phyloP scores from a whole-genome alignment of 2,329 filamentous ascomycete genomes.

The Rhynchosporium graminicola region DNA sequence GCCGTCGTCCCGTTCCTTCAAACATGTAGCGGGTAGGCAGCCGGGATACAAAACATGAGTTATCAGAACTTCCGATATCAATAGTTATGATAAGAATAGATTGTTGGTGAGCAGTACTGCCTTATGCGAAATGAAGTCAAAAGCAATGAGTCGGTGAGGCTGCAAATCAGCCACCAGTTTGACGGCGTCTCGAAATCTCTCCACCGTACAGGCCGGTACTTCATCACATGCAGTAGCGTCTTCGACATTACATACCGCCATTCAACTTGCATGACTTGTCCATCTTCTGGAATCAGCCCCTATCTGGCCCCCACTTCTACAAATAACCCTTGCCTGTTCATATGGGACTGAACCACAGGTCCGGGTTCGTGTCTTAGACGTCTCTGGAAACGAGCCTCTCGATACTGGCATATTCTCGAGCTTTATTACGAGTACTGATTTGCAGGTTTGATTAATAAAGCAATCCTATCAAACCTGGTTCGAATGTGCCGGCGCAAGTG shows the following conservation, averaged over 20 bases:
- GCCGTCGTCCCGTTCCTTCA: too few relatives aligned
- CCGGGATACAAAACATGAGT: too few relatives aligned
- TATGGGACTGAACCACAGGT: conserved; percentile 2
- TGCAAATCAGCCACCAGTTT: conserved; percentile 1
- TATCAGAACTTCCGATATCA: too few relatives aligned
- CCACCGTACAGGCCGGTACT: background rate
- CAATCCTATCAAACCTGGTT: background rate
- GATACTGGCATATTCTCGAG: too few relatives aligned
- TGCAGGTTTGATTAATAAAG: background rate
- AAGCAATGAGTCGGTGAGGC: conserved; percentile 8
- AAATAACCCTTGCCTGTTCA: background rate
- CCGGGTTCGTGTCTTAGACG: background rate
- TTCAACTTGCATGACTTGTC: background rate
- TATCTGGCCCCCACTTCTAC: background rate
- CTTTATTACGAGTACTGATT: background rate
- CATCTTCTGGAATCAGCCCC: background rate
- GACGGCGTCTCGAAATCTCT: background rate
- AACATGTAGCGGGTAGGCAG: too few relatives aligned
- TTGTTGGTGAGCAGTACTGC: background rate
- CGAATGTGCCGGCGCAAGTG: conserved; percentile 6
- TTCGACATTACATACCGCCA: conserved; percentile 2
- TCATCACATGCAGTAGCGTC: background rate
- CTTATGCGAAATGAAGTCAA: conserved; percentile 1
- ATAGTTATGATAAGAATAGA: too few relatives aligned
- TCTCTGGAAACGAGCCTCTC: background rate